phyloP scores from a whole-genome alignment of 495 filamentous ascomycete species.

The Trichoderma reesei region DNA sequence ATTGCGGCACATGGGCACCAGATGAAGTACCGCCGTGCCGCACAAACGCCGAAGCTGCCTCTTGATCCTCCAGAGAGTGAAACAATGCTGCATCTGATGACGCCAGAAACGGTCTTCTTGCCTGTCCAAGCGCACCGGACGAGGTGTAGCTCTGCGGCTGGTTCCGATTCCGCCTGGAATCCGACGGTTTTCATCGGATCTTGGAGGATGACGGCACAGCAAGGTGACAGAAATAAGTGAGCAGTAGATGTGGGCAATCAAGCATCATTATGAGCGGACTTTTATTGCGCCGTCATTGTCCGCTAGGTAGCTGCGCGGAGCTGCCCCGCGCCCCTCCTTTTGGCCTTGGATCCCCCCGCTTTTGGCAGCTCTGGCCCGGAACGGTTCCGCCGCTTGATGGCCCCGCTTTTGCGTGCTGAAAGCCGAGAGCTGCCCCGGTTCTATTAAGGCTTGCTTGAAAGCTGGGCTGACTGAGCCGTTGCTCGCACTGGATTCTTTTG shows the following conservation, averaged over 20 bases:
- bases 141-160: neutral
- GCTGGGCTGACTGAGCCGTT: too few species aligned
- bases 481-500: too few species aligned
- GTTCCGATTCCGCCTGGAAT: slow-evolving; percentile 2
- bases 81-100: neutral
- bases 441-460: too few species aligned
- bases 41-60: too few species aligned
- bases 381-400: neutral
- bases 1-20: neutral
- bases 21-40: neutral
- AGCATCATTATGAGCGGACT: neutral
- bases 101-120: neutral
- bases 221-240: neutral
- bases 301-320: neutral
- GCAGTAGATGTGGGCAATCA: neutral
- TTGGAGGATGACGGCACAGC: too few species aligned
- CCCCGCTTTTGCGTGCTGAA: neutral
- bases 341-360: neutral
- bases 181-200: slow-evolving; percentile 3
- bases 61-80: too few species aligned
- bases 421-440: slow-evolving; percentile 1
- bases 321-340: neutral
- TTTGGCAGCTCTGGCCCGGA: neutral
- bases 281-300: neutral
- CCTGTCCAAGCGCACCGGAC: neutral